Evolutionary conservation across 768 basidiomycete genomes (phyloP), one percentile per base, ranked within the genome.

Genomic region (Leccinum fibrillosum): DNA sequence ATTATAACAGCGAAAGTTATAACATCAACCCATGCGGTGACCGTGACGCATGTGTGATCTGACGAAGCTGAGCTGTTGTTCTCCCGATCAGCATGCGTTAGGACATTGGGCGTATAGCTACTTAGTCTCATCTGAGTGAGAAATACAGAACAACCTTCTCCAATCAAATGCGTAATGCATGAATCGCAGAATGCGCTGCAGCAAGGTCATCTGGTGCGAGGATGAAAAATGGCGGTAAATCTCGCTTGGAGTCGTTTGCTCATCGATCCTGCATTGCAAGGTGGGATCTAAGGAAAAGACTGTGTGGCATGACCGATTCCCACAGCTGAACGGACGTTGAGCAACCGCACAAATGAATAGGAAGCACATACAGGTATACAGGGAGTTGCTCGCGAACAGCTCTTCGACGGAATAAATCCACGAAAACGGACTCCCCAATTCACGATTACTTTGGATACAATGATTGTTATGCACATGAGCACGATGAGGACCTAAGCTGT

Each of bases 241-340:
- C 52, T 6, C n/a, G 50, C 9, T 71, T 69, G 3, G 55, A 32
- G 21, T 49, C 54, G 39, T 73, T 72, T 1, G 76, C 74, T 13
- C 92, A 66, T 47, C 94, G 78, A 57, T 94, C 87, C 68, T 94
- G 89, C 0, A 91, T 93, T 2, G 92, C 88, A 4, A 97, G 82
- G 30, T 85, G 83, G 3, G 91, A 92, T 5, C 94, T 94, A 15
- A 97, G 79, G 77, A 90, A 94, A n/a, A 97, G 78, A 58, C 88
- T 88, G 71, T 95, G 94, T 0, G 94, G 94, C 94, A 95, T 95
- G 58, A 94, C 87, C 67, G 52, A 92, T 86, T 37, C 89, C 89
- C 54, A 89, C 83, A 30, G 86, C 85, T 86, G 59, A 42, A 58
- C 53, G 15, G 26, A 54, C 25, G 26, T 28, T 73, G n/a, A 73